A percentile compares a stretch with the other conserved stretches of the same genome.
These are phyloP conservation scores for Xylariaceae sp. DNA, from an alignment of 2,329 filamentous ascomycete species.

Conservation along the genomic window DNA sequence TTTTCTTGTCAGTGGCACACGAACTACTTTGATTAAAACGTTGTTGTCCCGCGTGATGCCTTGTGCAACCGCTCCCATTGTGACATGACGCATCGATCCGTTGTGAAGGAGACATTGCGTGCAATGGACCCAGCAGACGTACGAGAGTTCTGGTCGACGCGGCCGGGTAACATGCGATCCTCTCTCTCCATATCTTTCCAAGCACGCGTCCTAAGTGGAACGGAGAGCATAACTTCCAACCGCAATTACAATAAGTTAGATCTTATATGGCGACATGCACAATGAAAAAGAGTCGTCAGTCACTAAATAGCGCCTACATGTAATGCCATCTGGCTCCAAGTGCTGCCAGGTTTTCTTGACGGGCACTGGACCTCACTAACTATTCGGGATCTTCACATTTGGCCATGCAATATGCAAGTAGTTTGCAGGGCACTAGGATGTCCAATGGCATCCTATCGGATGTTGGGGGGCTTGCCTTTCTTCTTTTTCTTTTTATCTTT, in stretches of 20 bases:
- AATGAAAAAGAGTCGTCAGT: background rate
- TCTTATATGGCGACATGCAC: no score
- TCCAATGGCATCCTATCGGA: constrained; percentile 9
- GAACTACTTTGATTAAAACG: background rate
- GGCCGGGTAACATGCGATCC: constrained; percentile 10
- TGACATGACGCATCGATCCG: no score
- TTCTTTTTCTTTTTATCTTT: background rate
- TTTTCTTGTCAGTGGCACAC: background rate
- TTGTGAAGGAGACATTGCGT: no score
- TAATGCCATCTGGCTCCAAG: no score
- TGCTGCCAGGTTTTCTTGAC: no score
- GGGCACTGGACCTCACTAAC: no score
- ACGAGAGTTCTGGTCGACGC: constrained; percentile 7
- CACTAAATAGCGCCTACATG: background rate
- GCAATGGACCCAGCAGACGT: background rate
- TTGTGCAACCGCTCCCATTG: no score
- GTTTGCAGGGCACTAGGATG: constrained; percentile 5
- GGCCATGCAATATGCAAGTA: background rate
- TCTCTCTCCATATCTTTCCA: constrained; percentile 12
- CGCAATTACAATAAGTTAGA: no score
- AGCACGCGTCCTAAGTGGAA: background rate
- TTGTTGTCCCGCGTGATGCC: no score
- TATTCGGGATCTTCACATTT: background rate
- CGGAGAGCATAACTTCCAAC: background rate
- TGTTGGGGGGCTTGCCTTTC: no score